Base-by-base conservation (phyloP, 306 rosid genomes). In the Begonia loranthoides region DNA sequence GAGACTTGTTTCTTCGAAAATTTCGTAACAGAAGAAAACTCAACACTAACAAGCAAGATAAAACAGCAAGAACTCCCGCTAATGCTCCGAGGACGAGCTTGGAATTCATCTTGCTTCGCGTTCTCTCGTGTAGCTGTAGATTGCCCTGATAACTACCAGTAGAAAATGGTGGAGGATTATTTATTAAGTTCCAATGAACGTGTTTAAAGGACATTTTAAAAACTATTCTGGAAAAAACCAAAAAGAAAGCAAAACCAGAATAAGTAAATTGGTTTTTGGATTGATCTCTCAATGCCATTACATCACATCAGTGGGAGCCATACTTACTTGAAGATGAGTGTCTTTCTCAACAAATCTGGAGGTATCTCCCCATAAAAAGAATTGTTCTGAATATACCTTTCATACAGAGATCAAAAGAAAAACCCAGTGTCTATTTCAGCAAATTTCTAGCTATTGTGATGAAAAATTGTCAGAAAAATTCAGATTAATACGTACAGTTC, bases 331-430 rank as follows among this genome's bases (percentile, higher is more conserved):
- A 82, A 86, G 55, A 55, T 63, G 49, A 90, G 65, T 72, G 74
- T 86, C 67, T 75, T 63, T 15, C 69, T 73, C 41, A 76, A 21
- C 57, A 90, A 67, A 58, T 79, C 92, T 12, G 73, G 45, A 49
- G 99, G 99, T 70, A 90, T 82, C 53, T 70, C 80, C 47, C 99
- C 99, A 15, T 41, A 71, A 65, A 90, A 90, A 17, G 86, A 74
- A 75, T 90, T 90, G 76, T 90, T 85, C 74, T 85, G 82, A 70
- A 90, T 74, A 70, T 78, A 82, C 79, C 99, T 90, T 78, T 14
- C 67, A 72, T 28, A 28, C 56, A 51, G 16, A 58, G 4, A n/a
- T n/a, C n/a, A n/a, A n/a, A n/a, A 66, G 41, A 50, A 33, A 49
- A 28, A 28, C 7, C 7, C 36, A 28, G 36, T 4, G 9, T 28